Base-by-base conservation (phyloP, 2,329 filamentous ascomycete species). In the Xylariaceae sp. region DNA sequence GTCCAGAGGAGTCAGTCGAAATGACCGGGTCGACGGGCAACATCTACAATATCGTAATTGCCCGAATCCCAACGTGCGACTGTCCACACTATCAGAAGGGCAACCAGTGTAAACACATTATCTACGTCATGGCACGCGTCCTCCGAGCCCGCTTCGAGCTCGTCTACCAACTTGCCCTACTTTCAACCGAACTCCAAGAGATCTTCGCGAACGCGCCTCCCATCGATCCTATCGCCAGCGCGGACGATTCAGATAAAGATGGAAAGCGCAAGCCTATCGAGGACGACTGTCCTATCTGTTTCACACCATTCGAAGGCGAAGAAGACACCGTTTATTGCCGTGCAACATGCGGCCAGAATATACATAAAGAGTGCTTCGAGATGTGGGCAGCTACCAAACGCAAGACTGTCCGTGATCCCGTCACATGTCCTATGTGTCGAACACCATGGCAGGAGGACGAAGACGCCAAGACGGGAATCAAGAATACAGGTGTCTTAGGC, bases 1-100 rank as follows among this genome's bases (percentile, higher is more conserved):
- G 66, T 39, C 75, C 74, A 0, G 68, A 75, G 47, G 82, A 87
- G 61, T 68, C 64, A 1, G 70, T 87, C 42, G 71, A 81, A 49
- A 69, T 87, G 52, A 79, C 82, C 0, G 84, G 83, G 1, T 80
- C 79, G 10, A 86, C 82, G 1, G 83, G 83, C 14, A 86, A 86
- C 55, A 71, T 87, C 49, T 87, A 87, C 63, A 77, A 67, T 0
- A 75, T 86, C 31, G 67, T 67, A 32, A 75, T 87, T 45, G 68
- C 69, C 3, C 71, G 71, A n/a, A 58, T 71, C 15, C 78, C 81
- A 0, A 67, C 58, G 0, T 86, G 82, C 62, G 70, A 73, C 43
- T 85, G 82, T 52, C 80, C 81, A 1, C 75, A 83, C 49, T 74
- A 72, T 1, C 57, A 51, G 22, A 71, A 72, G 32, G 78, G 79